A percentile compares a stretch with the other conserved stretches of the same genome.
These are phyloP conservation scores for Blastobotrys buckinghamii DNA, from an alignment of 1,139 yeast genomes.

Conservation along the genomic window DNA sequence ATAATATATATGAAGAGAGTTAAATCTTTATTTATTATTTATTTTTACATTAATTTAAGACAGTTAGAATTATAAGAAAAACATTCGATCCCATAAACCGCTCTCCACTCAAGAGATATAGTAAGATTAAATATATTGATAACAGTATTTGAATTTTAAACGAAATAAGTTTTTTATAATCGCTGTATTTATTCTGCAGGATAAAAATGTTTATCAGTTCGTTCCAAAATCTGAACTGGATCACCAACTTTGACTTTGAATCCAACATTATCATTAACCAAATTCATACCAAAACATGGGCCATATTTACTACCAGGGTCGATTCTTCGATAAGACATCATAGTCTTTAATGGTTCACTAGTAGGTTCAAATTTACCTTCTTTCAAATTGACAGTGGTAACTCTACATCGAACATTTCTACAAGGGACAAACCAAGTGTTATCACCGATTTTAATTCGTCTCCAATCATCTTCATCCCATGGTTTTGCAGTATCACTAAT, in stretches of 20 bases:
- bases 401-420: slow-evolving; percentile 37
- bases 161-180: too few relatives aligned
- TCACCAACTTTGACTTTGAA: slow-evolving; percentile 32
- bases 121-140: too few relatives aligned
- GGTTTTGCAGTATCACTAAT: slow-evolving; percentile 30
- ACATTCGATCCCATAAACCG: too few relatives aligned
- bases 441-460: slow-evolving; percentile 27
- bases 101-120: too few relatives aligned
- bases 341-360: slow-evolving; percentile 32
- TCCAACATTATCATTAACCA: slow-evolving; percentile 30
- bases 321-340: slow-evolving; percentile 36
- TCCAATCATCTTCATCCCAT: slow-evolving; percentile 39
- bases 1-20: too few relatives aligned
- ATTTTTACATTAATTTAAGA: too few relatives aligned
- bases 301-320: slow-evolving; percentile 33
- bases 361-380: slow-evolving; percentile 33
- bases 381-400: slow-evolving; percentile 36
- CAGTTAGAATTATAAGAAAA: too few relatives aligned
- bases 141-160: too few relatives aligned
- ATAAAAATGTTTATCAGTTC: slow-evolving; percentile 22
- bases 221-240: slow-evolving; percentile 22
- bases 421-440: slow-evolving; percentile 31
- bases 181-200: neutral
- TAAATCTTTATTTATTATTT: too few relatives aligned
- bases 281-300: slow-evolving; percentile 38